Conservation (phyloP, 495 filamentous ascomycete genomes). For the Articulospora tetracladia region DNA sequence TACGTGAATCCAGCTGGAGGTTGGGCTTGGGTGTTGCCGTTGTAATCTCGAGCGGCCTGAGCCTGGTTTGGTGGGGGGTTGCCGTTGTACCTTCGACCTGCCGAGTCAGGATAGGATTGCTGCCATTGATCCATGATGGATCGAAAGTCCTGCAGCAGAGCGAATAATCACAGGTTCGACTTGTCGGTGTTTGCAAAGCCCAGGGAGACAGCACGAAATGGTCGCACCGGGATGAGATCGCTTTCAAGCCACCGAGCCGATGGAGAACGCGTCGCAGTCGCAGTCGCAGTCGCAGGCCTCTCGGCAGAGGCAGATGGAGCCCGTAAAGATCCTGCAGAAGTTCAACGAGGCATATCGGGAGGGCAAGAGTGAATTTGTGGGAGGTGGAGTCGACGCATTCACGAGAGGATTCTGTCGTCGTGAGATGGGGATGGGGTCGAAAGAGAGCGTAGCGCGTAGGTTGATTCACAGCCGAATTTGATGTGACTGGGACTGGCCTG, state of each 20-base stretch:
- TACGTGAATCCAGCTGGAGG: constrained; percentile 65
- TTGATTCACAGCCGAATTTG: constrained; percentile 1
- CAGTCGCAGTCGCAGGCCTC: constrained; percentile 14
- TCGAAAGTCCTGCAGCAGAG: neutral
- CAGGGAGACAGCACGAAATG: constrained; percentile 4
- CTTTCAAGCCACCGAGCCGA: too few relatives aligned
- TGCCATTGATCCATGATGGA: constrained; percentile 54
- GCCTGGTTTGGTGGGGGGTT: constrained; percentile 31
- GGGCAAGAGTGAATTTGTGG: neutral
- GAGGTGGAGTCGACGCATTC: neutral
- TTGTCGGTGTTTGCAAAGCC: constrained; percentile 4
- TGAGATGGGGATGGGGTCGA: neutral
- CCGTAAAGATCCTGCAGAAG: constrained; percentile 4
- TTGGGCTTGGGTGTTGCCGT: constrained; percentile 51
- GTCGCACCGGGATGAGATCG: constrained; percentile 5
- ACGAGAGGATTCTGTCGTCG: neutral
- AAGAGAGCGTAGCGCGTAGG: neutral
- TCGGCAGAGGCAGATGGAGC: constrained; percentile 23
- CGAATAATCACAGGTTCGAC: neutral
- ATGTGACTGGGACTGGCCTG: neutral
- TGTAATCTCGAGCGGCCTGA: constrained; percentile 37
- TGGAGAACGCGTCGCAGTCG: constrained; percentile 22
- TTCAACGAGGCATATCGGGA: constrained; percentile 3
- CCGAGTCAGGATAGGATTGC: constrained; percentile 43
- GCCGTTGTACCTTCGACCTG: constrained; percentile 46